phyloP scores from a whole-genome alignment of 1,284 basidiomycete species.

The Malassezia psittaci region DNA sequence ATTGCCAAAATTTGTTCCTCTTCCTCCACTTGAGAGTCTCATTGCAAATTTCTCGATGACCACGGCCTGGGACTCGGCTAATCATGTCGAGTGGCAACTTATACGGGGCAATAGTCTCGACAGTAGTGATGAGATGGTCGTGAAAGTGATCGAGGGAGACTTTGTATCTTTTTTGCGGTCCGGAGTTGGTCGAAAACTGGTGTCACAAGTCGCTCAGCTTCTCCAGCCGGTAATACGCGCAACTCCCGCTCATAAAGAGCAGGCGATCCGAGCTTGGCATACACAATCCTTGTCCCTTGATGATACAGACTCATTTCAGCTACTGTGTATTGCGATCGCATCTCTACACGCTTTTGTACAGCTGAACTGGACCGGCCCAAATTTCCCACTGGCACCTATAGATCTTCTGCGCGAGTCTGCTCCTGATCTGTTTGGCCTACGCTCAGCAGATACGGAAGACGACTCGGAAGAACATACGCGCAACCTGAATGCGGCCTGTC shows the following conservation, averaged over 20 bases:
- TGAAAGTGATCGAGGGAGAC: neutral
- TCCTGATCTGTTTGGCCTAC: conserved; percentile 49
- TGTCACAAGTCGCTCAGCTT: conserved; percentile 2
- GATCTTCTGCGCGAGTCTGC: conserved; percentile 48
- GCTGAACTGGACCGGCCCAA: conserved; percentile 91
- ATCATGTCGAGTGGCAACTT: conserved; percentile 15
- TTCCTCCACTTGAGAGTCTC: too few relatives aligned
- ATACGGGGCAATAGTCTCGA: neutral
- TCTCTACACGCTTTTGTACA: conserved; percentile 83
- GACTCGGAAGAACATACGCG: conserved; percentile 15
- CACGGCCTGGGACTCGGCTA: conserved; percentile 1
- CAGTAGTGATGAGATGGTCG: neutral
- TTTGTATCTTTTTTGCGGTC: neutral
- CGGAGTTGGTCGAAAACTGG: neutral
- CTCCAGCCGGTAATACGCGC: neutral
- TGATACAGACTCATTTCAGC: conserved; percentile 1
- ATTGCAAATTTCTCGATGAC: neutral
- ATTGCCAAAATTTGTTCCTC: too few relatives aligned
- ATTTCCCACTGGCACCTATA: conserved; percentile 51
- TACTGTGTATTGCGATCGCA: conserved; percentile 62
- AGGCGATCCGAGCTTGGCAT: neutral
- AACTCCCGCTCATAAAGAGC: neutral
- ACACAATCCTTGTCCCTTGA: neutral
- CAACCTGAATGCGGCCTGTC: conserved; percentile 57
- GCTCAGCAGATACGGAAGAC: conserved; percentile 52